Base-by-base conservation (phyloP, 1,139 yeast genomes). In the Sugiyamaella pinicola region DNA sequence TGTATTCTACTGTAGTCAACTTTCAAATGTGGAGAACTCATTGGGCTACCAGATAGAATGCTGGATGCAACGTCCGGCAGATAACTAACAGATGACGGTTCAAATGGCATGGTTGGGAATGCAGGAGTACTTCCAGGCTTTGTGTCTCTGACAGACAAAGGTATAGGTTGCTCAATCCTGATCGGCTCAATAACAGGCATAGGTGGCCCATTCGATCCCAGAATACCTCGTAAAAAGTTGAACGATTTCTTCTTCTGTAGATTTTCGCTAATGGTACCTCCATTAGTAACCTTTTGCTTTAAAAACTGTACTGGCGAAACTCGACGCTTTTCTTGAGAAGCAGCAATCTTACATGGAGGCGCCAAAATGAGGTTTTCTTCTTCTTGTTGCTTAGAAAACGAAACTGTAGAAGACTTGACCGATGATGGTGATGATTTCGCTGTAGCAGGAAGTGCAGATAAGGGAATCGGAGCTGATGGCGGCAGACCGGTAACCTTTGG, bases 301-400 rank as follows among this genome's bases (percentile, higher is more conserved):
- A 47, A 18, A 26, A 53, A 53, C 33, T 53, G 52, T 6, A 53
- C 56, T n/a, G 56, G 56, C 10, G 56, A 53, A 10, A 47, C 52
- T 1, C 53, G 46, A 18, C 54, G 41, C 13, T 39, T 40, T 22
- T 40, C 49, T 33, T 48, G 52, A 8, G 38, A 28, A 15, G 52
- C 39, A n/a, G 47, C 54, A 15, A 51, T 46, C 35, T 45, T 34
- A 15, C 28, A n/a, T 19, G 54, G 54, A 3, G 52, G 26, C 10
- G 3, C 19, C 17, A 47, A 33, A 13, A 34, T 13, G 12, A 33
- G 21, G 19, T 31, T 47, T 4, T 46, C 45, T 21, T 29, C 19
- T 28, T 22, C 48, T 7, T n/a, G n/a, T n/a, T n/a, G n/a, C n/a
- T 7, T 19, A 18, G 39, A n/a, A 7, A 15, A 38, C 9, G 33